These are phyloP conservation scores for Pachyrhizus erosus DNA, from an alignment of 306 rosid species.

Conservation along the genomic window DNA sequence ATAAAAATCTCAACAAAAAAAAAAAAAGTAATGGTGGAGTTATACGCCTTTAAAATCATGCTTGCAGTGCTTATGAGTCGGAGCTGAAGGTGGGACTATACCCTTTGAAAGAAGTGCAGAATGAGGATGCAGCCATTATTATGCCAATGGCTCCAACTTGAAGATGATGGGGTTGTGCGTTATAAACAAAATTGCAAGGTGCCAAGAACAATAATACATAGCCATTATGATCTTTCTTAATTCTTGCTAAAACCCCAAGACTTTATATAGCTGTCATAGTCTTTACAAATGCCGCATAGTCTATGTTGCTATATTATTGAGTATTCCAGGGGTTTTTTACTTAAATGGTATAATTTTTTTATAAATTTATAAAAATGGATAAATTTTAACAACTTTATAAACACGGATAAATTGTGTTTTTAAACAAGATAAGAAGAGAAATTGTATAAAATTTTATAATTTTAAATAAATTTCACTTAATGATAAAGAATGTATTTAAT, in stretches of 20 bases:
- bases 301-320: not conserved
- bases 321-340: no score
- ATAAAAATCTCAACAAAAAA: no score
- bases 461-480: no score
- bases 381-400: no score
- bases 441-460: no score
- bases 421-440: no score
- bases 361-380: no score
- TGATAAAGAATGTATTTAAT: no score
- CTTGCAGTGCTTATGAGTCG: not conserved
- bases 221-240: not conserved
- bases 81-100: not conserved
- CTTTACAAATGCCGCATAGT: not conserved
- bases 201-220: not conserved
- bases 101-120: constrained; percentile 15
- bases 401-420: no score
- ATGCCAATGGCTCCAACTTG: not conserved
- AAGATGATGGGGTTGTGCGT: not conserved
- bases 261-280: not conserved
- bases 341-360: no score
- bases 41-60: not conserved
- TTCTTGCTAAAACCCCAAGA: not conserved
- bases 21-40: no score
- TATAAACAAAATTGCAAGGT: not conserved
- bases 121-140: not conserved